These are phyloP conservation scores for Penicillium goetzii DNA, from an alignment of 495 filamentous ascomycete genomes.

Conservation along the genomic window DNA sequence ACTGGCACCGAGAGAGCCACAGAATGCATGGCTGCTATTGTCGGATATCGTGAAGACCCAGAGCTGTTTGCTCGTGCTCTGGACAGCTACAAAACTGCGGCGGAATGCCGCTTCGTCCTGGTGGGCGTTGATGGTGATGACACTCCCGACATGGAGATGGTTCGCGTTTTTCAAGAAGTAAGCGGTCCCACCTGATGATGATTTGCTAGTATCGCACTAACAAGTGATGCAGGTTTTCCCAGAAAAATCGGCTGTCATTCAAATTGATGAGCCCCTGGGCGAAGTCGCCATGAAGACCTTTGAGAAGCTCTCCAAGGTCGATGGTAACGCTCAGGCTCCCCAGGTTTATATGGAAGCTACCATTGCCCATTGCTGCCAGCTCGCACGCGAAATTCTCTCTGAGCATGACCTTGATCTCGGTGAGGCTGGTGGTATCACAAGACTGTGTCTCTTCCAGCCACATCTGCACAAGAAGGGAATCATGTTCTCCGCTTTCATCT, in stretches of 20 bases:
- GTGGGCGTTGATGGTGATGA: constrained; percentile 38
- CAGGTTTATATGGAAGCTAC: constrained; percentile 26
- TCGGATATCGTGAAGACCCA: constrained; percentile 42
- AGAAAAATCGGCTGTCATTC: constrained; percentile 30
- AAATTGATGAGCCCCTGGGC: constrained; percentile 35
- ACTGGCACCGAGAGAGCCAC: constrained; percentile 4
- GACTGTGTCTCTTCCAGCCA: constrained; percentile 37
- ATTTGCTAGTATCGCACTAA: not conserved
- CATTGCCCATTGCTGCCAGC: constrained; percentile 33
- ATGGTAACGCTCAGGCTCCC: constrained; percentile 23
- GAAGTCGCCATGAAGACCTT: constrained; percentile 37
- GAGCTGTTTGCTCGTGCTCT: constrained; percentile 34
- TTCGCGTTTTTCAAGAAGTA: constrained; percentile 32
- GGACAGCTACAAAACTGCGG: constrained; percentile 34
- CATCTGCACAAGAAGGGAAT: constrained; percentile 41
- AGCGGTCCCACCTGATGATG: not conserved
- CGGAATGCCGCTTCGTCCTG: constrained; percentile 35
- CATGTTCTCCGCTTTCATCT: constrained; percentile 43
- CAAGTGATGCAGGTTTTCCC: constrained; percentile 27
- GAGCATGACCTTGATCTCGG: constrained; percentile 27
- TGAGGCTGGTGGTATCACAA: constrained; percentile 20
- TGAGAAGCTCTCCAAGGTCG: constrained; percentile 25
- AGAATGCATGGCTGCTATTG: constrained; percentile 37
- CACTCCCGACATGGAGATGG: constrained; percentile 39
- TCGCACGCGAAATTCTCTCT: constrained; percentile 30